Evolutionary conservation across 805 yeast species (phyloP), one percentile per base, ranked within the genome.

Genomic region (Starmerella gropengiesseri): DNA sequence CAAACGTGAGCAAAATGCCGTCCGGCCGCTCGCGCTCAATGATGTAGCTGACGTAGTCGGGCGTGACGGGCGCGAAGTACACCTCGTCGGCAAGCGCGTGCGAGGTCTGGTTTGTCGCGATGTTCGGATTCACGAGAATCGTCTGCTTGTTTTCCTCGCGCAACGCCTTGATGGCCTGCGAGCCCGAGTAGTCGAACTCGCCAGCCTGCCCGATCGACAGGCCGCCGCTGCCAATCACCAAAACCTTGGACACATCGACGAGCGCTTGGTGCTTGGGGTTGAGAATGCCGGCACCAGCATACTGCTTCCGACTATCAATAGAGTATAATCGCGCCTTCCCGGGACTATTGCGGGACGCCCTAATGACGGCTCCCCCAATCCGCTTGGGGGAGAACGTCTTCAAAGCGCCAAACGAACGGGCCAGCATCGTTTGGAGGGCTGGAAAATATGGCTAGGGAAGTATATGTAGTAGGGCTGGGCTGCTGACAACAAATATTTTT

Each of bases 191-290:
- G 65, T 89, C 97, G 57, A 89, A 89, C 67, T 89, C 97, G 57
- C 97, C 97, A 40, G 97, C 97, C 67, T 89, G 97, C 47, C 97
- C 97, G 61, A 89, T 89, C 41, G 95, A 82, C 44, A 89, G 70
- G 41, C 97, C 98, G 58, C 98, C 98, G 7, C 97, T 89, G 9
- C 98, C 98, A 59, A 89, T 82, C 41, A 89, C 83, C 44, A 89
- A 72, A 7, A 91, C 97, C 57, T 82, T 82, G 49, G 77, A 68
- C 23, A 85, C 95, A 48, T 85, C 93, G 32, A 84, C 95, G 41
- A 85, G 67, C 34, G 53, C 53, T 34, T 49, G 47, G 46, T 53
- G 54, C 21, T 31, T 37, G 12, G 62, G 64, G 39, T 57, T 54
- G 41, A 62, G 57, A 41, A 62, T 59, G 13, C 65, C 65, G 8